Base-by-base conservation (phyloP, 2,329 filamentous ascomycete species). In the Neophaeococcomyces aloes region DNA sequence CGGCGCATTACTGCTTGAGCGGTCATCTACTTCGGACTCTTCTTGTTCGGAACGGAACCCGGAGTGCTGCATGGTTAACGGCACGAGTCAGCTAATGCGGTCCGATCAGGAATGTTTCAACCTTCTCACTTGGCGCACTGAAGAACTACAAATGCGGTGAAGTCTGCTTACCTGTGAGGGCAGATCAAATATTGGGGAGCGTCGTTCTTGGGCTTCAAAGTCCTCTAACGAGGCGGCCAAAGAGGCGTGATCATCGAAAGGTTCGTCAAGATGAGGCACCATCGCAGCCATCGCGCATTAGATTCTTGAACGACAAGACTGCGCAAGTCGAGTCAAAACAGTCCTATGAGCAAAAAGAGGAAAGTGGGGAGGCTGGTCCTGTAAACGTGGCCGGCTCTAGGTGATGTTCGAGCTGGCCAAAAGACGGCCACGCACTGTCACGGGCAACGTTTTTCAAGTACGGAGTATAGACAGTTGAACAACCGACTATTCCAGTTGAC, bases 181-280 rank as follows among this genome's bases (percentile, higher is more conserved):
- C 44, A 74, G 53, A 17, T 69, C 68, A 47, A 75, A 74, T 41
- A 71, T 59, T 14, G 74, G 75, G 13, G 71, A 72, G 27, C 66
- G 69, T 46, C 65, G 67, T 48, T 69, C 69, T 53, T 68, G 67
- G 50, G 68, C 68, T 57, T 78, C 76, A 63, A 77, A 78, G 61
- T 79, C 76, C 59, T 76, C 73, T 52, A 79, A 70, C 45, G 74
- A 78, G 44, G 71, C 75, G 61, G 71, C 68, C 55, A 79, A 60
- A 48, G 74, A 76, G 33, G 74, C 72, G 63, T 78, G 73, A 59
- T 76, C 72, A 58, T 75, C 69, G 57, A 73, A 74, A 45, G 67
- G 56, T 49, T 65, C 60, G 49, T 73, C 69, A 50, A 72, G 58
- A 52, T 71, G 45, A 44, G 47, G 43, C 60, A 71, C 67, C 47